Base-by-base conservation (phyloP, 768 basidiomycete genomes). In the Kwoniella shandongensis region DNA sequence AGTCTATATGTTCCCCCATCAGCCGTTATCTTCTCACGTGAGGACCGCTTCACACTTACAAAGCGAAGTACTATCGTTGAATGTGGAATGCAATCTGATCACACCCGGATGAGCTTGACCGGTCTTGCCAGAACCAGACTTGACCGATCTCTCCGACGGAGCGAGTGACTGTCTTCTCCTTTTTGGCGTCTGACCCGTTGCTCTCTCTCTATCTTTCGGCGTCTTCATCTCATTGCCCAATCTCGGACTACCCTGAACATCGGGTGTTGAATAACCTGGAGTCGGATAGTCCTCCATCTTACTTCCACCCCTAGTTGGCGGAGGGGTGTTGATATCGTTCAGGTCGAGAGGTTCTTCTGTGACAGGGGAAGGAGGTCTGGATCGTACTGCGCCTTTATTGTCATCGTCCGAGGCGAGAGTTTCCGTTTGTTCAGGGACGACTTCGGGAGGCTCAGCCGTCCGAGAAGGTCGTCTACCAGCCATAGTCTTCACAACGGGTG, bases 31-130 rank as follows among this genome's bases (percentile, higher is more conserved):
- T 38, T 13, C 44, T 6, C n/a, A n/a, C 25, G 27, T 15, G 26
- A 51, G 6, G 22, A 17, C 13, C 27, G 27, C 11, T 13, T 17
- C 20, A 4, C 7, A 70, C 72, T 61, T 30, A 74, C 72, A 76
- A 4, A 76, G 58, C 51, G 67, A 70, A 6, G 67, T 70, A 15
- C 58, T 56, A 51, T 76, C 75, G 32, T 73, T 73, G 59, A 76
- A 76, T 4, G 75, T 76, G 35, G 69, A 69, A 52, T 72, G 67
- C 30, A 76, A 49, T 22, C 65, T 56, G 27, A 76, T 73, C 22
- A 76, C 61, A 22, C 75, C 75, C 1, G 73, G 75, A 61, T 76
- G 75, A 45, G 59, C 60, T 36, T 57, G 61, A 39, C 56, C 51
- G 20, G 47, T 25, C 17, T 36, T 53, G 5, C 52, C 47, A 12